Conservation (phyloP, 495 filamentous ascomycete species). For the Symbiotaphrina buchneri region DNA sequence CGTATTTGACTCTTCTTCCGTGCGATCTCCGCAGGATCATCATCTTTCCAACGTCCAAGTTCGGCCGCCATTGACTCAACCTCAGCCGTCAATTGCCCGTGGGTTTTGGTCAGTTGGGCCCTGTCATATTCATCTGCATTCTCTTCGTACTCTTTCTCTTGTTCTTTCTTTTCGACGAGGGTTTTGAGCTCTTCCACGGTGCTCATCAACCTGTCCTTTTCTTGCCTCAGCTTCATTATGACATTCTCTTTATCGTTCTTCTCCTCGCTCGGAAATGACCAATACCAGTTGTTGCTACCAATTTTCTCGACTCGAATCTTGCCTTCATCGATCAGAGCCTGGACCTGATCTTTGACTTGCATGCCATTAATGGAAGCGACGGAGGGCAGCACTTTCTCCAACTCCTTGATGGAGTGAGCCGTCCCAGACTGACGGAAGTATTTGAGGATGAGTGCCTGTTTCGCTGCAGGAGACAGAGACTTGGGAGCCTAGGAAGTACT, state of each 20-base stretch:
- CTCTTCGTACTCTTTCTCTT: slow-evolving; percentile 6
- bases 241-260: slow-evolving; percentile 24
- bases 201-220: slow-evolving; percentile 23
- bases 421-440: slow-evolving; percentile 39
- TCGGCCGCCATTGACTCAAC: slow-evolving; percentile 12
- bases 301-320: slow-evolving; percentile 58
- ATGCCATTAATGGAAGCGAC: slow-evolving; percentile 46
- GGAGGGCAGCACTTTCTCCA: slow-evolving; percentile 44
- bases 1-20: slow-evolving; percentile 24
- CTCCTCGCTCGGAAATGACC: slow-evolving; percentile 45
- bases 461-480: slow-evolving; percentile 29
- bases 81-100: slow-evolving; percentile 3
- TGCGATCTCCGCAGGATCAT: slow-evolving; percentile 26
- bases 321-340: slow-evolving; percentile 37
- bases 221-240: slow-evolving; percentile 25
- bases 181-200: slow-evolving; percentile 15
- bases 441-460: slow-evolving; percentile 35
- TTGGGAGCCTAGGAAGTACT: slow-evolving; percentile 30
- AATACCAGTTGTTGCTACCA: slow-evolving; percentile 66
- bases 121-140: slow-evolving; percentile 3
- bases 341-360: slow-evolving; percentile 48
- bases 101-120: not conserved
- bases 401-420: slow-evolving; percentile 51
- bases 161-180: slow-evolving; percentile 5
- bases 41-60: slow-evolving; percentile 23